A percentile compares a stretch with the other conserved stretches of the same genome.
Conservation (phyloP, 2,329 filamentous ascomycete genomes). For the Drechslera avenae region DNA sequence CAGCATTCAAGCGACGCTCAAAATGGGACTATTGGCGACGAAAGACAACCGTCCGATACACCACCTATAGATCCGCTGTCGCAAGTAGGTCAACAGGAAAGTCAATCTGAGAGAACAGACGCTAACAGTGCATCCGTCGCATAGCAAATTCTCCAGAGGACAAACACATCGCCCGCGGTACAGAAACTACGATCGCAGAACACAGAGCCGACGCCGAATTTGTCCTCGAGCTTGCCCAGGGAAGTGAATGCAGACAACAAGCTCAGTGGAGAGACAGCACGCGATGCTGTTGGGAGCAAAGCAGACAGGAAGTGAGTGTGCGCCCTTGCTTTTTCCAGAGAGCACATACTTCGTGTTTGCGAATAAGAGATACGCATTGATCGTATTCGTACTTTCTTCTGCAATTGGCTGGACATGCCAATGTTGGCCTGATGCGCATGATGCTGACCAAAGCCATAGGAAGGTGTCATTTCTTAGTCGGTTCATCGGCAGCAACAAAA, state of each 20-base stretch:
- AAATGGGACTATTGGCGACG: conserved; percentile 26
- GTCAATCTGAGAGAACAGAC: background rate
- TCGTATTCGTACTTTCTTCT: too few species aligned
- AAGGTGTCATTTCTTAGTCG: conserved; percentile 93
- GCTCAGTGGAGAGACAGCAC: conserved; percentile 29
- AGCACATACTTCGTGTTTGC: conserved; percentile 3
- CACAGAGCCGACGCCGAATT: conserved; percentile 38
- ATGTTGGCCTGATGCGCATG: conserved; percentile 25
- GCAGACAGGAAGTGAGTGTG: conserved; percentile 47
- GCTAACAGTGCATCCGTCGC: conserved; percentile 17
- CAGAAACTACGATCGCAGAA: conserved; percentile 60
- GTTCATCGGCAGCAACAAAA: conserved; percentile 76
- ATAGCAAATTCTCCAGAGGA: conserved; percentile 66
- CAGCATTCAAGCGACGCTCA: conserved; percentile 23
- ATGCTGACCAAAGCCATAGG: conserved; percentile 53
- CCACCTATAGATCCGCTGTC: conserved; percentile 69
- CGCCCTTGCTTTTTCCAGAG: conserved; percentile 2
- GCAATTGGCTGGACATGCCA: conserved; percentile 31
- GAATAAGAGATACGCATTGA: too few species aligned
- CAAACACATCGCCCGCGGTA: conserved; percentile 66
- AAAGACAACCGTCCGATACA: conserved; percentile 36
- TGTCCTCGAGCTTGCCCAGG: conserved; percentile 45
- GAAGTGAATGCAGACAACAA: conserved; percentile 57
- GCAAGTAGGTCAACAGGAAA: conserved; percentile 58
- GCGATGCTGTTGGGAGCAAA: conserved; percentile 32